These are phyloP conservation scores for Alternaria metachromatica DNA, from an alignment of 2,329 filamentous ascomycete species.

Conservation along the genomic window DNA sequence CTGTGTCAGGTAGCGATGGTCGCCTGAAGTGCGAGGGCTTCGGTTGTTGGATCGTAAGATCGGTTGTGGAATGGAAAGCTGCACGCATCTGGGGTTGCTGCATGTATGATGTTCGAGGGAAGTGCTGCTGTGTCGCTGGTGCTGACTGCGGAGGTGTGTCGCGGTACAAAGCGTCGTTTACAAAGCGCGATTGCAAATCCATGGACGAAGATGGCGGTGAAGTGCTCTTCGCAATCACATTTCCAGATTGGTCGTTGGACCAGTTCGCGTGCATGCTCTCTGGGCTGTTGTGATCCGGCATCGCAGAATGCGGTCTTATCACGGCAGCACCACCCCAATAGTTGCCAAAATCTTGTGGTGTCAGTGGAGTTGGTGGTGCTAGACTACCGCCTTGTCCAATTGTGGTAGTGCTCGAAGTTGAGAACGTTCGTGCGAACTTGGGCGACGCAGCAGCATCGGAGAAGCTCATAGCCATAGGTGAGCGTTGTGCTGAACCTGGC, in stretches of 20 bases:
- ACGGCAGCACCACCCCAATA: constrained; percentile 51
- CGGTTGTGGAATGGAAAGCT: constrained; percentile 44
- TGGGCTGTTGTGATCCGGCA: constrained; percentile 50
- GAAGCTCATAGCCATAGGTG: constrained; percentile 55
- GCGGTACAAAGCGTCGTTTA: constrained; percentile 47
- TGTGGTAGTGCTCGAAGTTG: constrained; percentile 45
- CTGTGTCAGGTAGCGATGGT: constrained; percentile 45
- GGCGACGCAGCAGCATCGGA: constrained; percentile 57
- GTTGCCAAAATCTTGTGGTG: constrained; percentile 50
- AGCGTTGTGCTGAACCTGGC: constrained; percentile 56
- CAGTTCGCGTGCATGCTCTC: constrained; percentile 46
- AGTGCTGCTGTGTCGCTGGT: constrained; percentile 57
- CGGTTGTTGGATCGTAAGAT: constrained; percentile 43
- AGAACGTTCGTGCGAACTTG: constrained; percentile 51
- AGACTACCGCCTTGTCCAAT: constrained; percentile 49
- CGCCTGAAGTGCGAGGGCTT: constrained; percentile 47
- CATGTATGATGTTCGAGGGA: constrained; percentile 49
- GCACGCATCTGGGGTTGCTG: constrained; percentile 41
- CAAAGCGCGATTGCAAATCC: constrained; percentile 39
- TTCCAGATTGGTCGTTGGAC: constrained; percentile 47
- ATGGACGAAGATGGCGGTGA: constrained; percentile 57
- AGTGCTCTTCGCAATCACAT: constrained; percentile 43
- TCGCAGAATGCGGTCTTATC: constrained; percentile 35
- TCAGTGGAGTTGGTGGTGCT: constrained; percentile 57
- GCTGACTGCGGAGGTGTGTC: constrained; percentile 60